Evolutionary conservation across 768 basidiomycete species (phyloP), one percentile per base, ranked within the genome.

Genomic region (Xerocomellus amylosporus): DNA sequence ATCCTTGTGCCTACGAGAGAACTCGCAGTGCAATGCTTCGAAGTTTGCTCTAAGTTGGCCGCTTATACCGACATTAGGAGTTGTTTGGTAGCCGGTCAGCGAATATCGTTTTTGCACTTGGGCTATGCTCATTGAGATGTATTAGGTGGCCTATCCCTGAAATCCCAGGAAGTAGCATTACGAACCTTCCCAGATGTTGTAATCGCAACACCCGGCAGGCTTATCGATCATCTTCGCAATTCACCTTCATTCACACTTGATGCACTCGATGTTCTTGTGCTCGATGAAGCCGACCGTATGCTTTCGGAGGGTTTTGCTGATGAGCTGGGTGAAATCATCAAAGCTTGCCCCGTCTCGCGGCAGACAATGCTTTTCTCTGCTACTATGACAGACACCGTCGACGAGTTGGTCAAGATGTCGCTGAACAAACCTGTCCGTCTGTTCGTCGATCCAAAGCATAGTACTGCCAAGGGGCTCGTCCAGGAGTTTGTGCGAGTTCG

Each of bases 291-390:
- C 2, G 97, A 99, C 71, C 82, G 97, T 49, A 98, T 99, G 92
- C 83, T 99, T 33, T 87, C 84, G 1, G 90, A 94, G 70, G 97
- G 95, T 26, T 99, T 98, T 74, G 85, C 88, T 8, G 97, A 95
- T 69, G 97, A 98, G 70, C 77, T 99, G 33, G 76, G 83, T 17
- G 97, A 99, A 73, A 97, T 99, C 63, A 86, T 98, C 73, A 87
- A 86, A 63, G 82, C 90, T 17, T 97, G 94, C 67, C 94, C 94
- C 2, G 72, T 72, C 20, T 88, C 88, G 24, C 83, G 97, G 36
- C 97, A 98, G 69, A 98, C 97, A 4, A 96, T 99, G 93, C 79
- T 99, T 36, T 99, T 99, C 73, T 97, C 94, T 1, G 97, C 97
- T 3, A 99, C 97, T 1, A 98, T 98, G 90, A 98, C 95, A 5